Evolutionary conservation across 108 stramenopile genomes (phyloP), one percentile per base, ranked within the genome.

Genomic region (Nitzschia putrida): DNA sequence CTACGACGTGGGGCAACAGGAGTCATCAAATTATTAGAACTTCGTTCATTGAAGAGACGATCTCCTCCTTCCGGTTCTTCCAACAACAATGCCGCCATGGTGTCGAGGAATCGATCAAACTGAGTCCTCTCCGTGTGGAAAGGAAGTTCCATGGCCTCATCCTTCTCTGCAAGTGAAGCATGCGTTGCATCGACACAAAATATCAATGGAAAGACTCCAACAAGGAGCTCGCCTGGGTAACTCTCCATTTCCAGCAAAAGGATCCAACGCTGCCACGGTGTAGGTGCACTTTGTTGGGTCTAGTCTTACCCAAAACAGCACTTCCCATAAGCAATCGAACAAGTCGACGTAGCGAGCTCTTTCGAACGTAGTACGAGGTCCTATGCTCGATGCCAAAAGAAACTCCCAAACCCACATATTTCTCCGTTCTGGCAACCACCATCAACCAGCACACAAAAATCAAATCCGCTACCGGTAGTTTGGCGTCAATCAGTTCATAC

Each of bases 101-200:
- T 77, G 76, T 85, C 84, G 16, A 85, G 66, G 59, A 85, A 79
- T 24, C 73, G 71, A 60, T 85, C 80, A 66, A 85, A 85, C 37
- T 74, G 64, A 66, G 69, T 80, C 24, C 83, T 55, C 12, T 40
- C 21, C 7, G 8, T 29, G n/a, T 45, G 61, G 21, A 18, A 7
- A 13, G 18, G 38, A 34, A 20, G 64, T 22, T 40, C 57, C 12
- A 26, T 44, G 59, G 40, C 23, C 6, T 16, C n/a, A 56, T 56
- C 54, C 21, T 60, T 39, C 18, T 65, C 20, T 21, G 12, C 34
- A 34, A 34, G 26, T 24, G 59, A 24, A 7, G 70, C 57, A 7
- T 73, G 51, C 1, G 73, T 85, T 10, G 85, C 75, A 71, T 86
- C 78, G 38, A 83, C 79, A 21, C 81, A 82, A 74, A 86, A 86